Evolutionary conservation across 2,329 filamentous ascomycete species (phyloP), one percentile per base, ranked within the genome.

Genomic region (Zymoseptoria tritici): DNA sequence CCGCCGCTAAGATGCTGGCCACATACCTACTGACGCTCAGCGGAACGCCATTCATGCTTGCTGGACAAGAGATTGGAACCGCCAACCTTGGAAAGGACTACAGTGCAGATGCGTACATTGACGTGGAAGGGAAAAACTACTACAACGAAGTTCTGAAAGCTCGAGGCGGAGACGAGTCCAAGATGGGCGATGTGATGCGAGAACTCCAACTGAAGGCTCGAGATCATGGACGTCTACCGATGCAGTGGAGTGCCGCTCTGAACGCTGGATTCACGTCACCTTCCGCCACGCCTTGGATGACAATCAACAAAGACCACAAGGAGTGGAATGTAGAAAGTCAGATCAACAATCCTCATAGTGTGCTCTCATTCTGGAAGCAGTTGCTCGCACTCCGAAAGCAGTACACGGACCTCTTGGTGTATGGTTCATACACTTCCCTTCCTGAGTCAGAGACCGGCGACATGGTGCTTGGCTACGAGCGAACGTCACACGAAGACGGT

Each of bases 1-100:
- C 75, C 6, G 80, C 80, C 22, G 80, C 81, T 6, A 86, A 86
- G 71, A 78, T 87, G 74, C 72, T 87, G 9, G 61, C 66, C 2
- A 51, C 65, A 1, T 56, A 65, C 19, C 53, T 63, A 11, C 52
- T 57, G 9, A 59, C 62, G 0, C 51, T 67, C 4, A 62, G 60
- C 1, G 67, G 67, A 0, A 86, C 85, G 0, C 77, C 83, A 0
- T 87, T 85, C 64, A 73, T 87, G 9, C 87, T 86, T 68, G 84
- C 87, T 69, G 85, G 85, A 9, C 83, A 88, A 68, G 85, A 88
- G 72, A 76, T 88, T 26, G 85, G 83, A 9, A 85, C 86, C 80
- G 76, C 78, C 22, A 64, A 73, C 78, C 57, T 76, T 74, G n/a
- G 66, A 68, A 4, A 69, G 26, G 59, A 63, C 4, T 66, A 62